Evolutionary conservation across 2,329 filamentous ascomycete species (phyloP).

Genomic region (Colletotrichum lentis): DNA sequence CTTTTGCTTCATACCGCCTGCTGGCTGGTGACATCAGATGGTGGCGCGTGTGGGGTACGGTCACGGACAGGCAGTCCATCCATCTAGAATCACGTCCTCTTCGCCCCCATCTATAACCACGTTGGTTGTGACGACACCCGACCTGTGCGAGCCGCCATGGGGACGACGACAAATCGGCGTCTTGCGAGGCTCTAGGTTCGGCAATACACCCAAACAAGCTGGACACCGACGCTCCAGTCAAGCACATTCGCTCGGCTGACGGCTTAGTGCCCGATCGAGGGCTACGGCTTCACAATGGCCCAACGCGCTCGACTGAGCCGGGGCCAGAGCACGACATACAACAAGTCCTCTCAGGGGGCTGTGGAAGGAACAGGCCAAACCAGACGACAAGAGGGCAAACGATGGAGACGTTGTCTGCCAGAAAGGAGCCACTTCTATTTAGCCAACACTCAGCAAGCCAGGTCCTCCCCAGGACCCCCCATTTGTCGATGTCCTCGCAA

Average conservation of each 20-base stretch:
- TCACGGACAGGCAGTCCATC: slow-evolving; percentile 14
- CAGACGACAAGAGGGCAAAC: background rate
- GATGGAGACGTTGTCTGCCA: slow-evolving; percentile 25
- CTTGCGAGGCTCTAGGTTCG: slow-evolving; percentile 2
- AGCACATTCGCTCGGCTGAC: background rate
- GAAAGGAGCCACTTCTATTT: slow-evolving; percentile 30
- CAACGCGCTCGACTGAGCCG: background rate
- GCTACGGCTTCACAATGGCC: background rate
- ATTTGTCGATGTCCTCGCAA: slow-evolving; percentile 8
- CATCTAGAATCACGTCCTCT: slow-evolving; percentile 9
- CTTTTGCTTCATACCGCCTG: slow-evolving; percentile 18
- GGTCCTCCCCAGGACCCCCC: slow-evolving; percentile 2
- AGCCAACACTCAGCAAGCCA: slow-evolving; percentile 31
- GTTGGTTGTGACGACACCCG: slow-evolving; percentile 1
- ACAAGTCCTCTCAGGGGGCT: background rate
- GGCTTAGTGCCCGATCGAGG: slow-evolving; percentile 11
- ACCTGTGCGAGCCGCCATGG: background rate
- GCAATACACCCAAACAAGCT: background rate
- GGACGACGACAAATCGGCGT: background rate
- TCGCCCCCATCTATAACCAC: slow-evolving; percentile 2
- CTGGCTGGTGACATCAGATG: slow-evolving; percentile 30
- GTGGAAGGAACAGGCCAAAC: background rate
- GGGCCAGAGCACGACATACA: slow-evolving; percentile 14
- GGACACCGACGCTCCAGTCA: background rate
- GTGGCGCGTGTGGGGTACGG: slow-evolving; percentile 35